Percentiles rank a stretch among this genome's conserved stretches.
These are phyloP conservation scores for Neofusicoccum ribis DNA, from an alignment of 2,329 filamentous ascomycete genomes.

Conservation along the genomic window DNA sequence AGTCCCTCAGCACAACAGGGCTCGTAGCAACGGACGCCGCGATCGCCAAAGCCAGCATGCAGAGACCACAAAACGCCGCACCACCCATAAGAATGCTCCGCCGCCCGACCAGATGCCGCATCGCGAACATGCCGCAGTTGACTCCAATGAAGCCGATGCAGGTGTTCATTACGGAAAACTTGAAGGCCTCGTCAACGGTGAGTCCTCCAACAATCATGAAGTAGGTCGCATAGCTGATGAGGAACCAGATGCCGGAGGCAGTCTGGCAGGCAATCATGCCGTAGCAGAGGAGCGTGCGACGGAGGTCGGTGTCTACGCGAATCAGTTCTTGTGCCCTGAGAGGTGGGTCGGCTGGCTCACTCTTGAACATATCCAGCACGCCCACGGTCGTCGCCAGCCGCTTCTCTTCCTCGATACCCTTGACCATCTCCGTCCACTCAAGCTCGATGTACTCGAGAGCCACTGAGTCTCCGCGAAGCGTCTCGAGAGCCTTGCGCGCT, in stretches of 20 bases:
- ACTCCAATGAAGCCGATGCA: slow-evolving; percentile 52
- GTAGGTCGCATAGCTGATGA: slow-evolving; percentile 54
- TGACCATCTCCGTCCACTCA: slow-evolving; percentile 32
- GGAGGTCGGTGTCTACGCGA: slow-evolving; percentile 37
- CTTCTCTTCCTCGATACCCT: slow-evolving; percentile 31
- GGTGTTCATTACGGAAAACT: slow-evolving; percentile 52
- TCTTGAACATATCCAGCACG: slow-evolving; percentile 51
- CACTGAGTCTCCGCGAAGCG: slow-evolving; percentile 23
- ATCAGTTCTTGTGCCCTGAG: background rate
- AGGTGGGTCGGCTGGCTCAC: slow-evolving; percentile 39
- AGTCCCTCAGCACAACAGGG: slow-evolving; percentile 27
- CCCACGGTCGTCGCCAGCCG: slow-evolving; percentile 54
- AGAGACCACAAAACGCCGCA: slow-evolving; percentile 45
- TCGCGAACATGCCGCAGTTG: slow-evolving; percentile 51
- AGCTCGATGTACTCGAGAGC: slow-evolving; percentile 31
- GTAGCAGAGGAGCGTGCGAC: slow-evolving; percentile 53
- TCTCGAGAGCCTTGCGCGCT: slow-evolving; percentile 41
- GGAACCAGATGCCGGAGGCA: slow-evolving; percentile 50
- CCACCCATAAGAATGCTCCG: slow-evolving; percentile 52
- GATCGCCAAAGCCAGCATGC: slow-evolving; percentile 49
- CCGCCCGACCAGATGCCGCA: slow-evolving; percentile 50
- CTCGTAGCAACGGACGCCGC: slow-evolving; percentile 29
- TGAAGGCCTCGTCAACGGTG: slow-evolving; percentile 46
- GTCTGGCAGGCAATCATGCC: slow-evolving; percentile 50
- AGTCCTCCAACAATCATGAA: slow-evolving; percentile 28